Percentiles rank a stretch among this genome's conserved stretches.
Conservation (phyloP, 108 stramenopile genomes). For the Nitzschia inconspicua region DNA sequence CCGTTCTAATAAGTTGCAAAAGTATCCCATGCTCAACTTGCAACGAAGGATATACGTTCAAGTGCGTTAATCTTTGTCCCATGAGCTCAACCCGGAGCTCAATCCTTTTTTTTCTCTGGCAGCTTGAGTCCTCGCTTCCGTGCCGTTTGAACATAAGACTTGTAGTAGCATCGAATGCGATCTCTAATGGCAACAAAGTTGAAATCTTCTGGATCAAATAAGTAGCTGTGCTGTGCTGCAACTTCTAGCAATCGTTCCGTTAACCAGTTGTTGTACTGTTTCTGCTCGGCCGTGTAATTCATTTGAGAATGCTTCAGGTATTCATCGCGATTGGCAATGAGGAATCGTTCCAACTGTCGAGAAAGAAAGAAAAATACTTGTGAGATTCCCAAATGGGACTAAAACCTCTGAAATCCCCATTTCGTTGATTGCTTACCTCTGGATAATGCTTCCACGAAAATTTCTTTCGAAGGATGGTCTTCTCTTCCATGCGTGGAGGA, state of each 20-base stretch:
- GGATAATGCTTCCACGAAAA: constrained; percentile 91
- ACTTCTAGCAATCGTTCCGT: constrained; percentile 71
- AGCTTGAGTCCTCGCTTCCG: constrained; percentile 72
- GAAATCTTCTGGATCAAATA: constrained; percentile 77
- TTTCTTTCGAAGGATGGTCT: constrained; percentile 70
- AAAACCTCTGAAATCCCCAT: not conserved
- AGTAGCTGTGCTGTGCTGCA: constrained; percentile 59
- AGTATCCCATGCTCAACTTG: too few species aligned
- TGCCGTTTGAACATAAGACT: constrained; percentile 80
- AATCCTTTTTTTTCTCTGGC: constrained; percentile 36
- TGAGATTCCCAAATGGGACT: not conserved
- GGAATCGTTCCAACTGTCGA: constrained; percentile 73
- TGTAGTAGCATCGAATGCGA: constrained; percentile 88
- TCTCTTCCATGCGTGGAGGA: constrained; percentile 47
- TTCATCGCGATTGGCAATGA: constrained; percentile 83
- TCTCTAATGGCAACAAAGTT: constrained; percentile 85
- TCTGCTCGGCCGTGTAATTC: constrained; percentile 87
- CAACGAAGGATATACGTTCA: too few species aligned
- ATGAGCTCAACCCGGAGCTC: too few species aligned
- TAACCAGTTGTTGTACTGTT: constrained; percentile 88
- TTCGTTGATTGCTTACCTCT: constrained; percentile 49
- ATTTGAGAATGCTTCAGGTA: constrained; percentile 79
- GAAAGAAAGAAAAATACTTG: not conserved
- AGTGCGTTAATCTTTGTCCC: too few species aligned
- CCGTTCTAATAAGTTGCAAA: too few species aligned